Evolutionary conservation across 1,284 basidiomycete genomes (phyloP).

Genomic region (Trametes versicolor): DNA sequence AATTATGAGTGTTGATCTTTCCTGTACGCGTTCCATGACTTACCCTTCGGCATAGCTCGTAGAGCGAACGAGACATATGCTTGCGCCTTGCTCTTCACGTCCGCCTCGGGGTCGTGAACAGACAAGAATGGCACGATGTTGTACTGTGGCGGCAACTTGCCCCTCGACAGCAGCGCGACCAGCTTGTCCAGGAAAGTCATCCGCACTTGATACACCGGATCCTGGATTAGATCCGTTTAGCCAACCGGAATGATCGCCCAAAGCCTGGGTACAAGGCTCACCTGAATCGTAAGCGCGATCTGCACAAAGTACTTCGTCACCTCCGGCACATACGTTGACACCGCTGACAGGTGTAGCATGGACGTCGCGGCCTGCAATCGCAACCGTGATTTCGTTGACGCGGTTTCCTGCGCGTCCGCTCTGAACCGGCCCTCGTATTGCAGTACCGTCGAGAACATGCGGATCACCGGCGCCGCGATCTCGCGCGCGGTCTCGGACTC

Average conservation of each 20-base stretch:
- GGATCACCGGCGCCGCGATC: constrained; percentile 78
- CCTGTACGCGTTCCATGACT: constrained; percentile 21
- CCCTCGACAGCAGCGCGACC: constrained; percentile 64
- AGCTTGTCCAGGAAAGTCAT: constrained; percentile 83
- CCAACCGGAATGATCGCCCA: too few species aligned
- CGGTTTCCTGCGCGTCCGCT: constrained; percentile 69
- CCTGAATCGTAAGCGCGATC: constrained; percentile 84
- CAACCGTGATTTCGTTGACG: constrained; percentile 72
- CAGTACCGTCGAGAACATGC: constrained; percentile 76
- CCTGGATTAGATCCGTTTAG: constrained; percentile 55
- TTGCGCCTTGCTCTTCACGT: constrained; percentile 73
- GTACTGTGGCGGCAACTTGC: constrained; percentile 77
- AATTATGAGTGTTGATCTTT: constrained; percentile 7
- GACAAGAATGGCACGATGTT: constrained; percentile 90
- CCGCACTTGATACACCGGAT: constrained; percentile 90
- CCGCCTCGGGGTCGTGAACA: constrained; percentile 91
- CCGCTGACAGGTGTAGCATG: constrained; percentile 82
- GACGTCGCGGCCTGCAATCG: constrained; percentile 86
- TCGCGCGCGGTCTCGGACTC: constrained; percentile 67
- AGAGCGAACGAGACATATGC: constrained; percentile 63
- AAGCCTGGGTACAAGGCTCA: constrained; percentile 38
- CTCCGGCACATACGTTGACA: constrained; percentile 67
- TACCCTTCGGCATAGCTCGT: constrained; percentile 59
- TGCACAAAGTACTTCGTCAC: constrained; percentile 73
- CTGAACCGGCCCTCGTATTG: constrained; percentile 72